Evolutionary conservation across 306 rosid species (phyloP).

Genomic region (Acmispon strigosus): DNA sequence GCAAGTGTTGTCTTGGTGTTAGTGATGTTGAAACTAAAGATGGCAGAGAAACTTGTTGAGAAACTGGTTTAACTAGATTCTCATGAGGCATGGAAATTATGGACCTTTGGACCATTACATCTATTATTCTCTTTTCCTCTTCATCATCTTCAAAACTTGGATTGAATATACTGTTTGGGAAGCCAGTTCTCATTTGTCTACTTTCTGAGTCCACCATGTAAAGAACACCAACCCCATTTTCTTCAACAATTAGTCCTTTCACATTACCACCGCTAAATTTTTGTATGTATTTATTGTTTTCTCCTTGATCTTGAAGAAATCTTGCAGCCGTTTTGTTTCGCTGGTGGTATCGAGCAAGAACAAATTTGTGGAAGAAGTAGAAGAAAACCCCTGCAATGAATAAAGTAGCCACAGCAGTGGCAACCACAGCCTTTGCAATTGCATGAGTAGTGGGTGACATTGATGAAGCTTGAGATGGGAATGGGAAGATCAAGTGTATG

Average conservation of each 20-base stretch:
- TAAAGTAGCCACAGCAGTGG: constrained; percentile 44
- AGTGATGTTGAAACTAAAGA: background rate
- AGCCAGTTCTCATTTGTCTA: constrained; percentile 21
- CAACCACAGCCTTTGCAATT: constrained; percentile 43
- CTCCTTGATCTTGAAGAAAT: constrained; percentile 24
- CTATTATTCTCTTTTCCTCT: constrained; percentile 43
- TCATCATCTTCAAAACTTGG: constrained; percentile 42
- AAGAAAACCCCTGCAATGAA: constrained; percentile 30
- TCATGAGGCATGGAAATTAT: constrained; percentile 3
- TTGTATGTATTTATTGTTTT: constrained; percentile 29
- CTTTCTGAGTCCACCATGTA: constrained; percentile 40
- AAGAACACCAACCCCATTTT: constrained; percentile 43
- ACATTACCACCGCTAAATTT: constrained; percentile 36
- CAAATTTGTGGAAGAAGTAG: constrained; percentile 27
- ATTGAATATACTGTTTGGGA: constrained; percentile 37
- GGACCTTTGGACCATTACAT: constrained; percentile 25
- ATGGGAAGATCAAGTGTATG: background rate
- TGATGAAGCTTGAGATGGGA: constrained; percentile 1
- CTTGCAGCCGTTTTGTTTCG: constrained; percentile 26
- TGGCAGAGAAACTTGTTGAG: constrained; percentile 3
- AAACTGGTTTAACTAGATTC: constrained; percentile 9
- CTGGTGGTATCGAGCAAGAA: constrained; percentile 15
- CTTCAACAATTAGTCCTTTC: constrained; percentile 41
- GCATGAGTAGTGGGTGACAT: constrained; percentile 29
- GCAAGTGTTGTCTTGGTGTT: constrained; percentile 6